A percentile compares a stretch with the other conserved stretches of the same genome.
Conservation (phyloP, 1,284 basidiomycete species). For the Pseudozyma sp. region DNA sequence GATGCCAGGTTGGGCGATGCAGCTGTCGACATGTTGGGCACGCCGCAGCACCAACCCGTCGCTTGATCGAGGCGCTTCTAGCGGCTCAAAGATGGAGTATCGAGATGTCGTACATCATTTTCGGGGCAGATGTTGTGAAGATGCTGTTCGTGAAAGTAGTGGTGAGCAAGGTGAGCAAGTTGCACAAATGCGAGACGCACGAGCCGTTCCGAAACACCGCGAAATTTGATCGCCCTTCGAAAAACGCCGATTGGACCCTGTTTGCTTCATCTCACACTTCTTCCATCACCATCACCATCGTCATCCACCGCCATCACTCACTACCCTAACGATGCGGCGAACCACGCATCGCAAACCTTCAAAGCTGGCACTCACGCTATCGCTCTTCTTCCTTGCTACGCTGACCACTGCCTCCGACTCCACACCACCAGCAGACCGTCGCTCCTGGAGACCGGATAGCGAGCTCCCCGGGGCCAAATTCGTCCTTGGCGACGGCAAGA, state of each 20-base stretch:
- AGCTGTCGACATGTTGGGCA: constrained; percentile 18
- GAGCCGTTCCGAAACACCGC: not conserved
- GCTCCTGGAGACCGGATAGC: constrained; percentile 36
- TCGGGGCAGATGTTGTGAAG: no score
- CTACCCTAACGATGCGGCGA: not conserved
- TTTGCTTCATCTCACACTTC: not conserved
- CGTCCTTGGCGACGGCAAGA: constrained; percentile 41
- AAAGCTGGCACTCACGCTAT: constrained; percentile 24
- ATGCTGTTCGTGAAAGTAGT: no score
- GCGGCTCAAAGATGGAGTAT: no score
- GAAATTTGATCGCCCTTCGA: not conserved
- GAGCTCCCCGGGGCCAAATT: constrained; percentile 32
- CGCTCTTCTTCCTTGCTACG: constrained; percentile 30
- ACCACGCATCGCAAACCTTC: constrained; percentile 7
- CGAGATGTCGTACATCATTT: no score
- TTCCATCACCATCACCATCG: constrained; percentile 9
- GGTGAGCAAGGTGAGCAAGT: no score
- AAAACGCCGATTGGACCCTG: not conserved
- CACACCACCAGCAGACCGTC: not conserved
- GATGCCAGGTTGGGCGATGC: constrained; percentile 3
- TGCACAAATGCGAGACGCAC: not conserved
- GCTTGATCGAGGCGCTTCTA: no score
- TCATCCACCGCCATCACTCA: not conserved
- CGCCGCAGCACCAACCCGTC: not conserved
- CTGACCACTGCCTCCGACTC: constrained; percentile 5